These are phyloP conservation scores for Akanthomyces muscarius DNA, from an alignment of 2,329 filamentous ascomycete species.

Conservation along the genomic window DNA sequence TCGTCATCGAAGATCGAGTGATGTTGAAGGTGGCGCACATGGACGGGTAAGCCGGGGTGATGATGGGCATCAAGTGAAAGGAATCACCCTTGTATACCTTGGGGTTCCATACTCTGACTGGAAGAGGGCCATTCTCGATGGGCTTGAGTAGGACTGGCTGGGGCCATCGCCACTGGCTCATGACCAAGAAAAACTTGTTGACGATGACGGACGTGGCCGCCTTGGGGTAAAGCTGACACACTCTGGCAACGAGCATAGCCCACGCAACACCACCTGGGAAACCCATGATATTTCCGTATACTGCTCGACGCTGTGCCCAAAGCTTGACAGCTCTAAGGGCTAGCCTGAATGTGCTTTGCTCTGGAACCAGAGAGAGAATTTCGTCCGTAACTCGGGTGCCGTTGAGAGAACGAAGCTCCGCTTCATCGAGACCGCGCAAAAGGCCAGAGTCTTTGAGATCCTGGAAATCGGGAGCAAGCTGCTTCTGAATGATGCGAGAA, in stretches of 20 bases:
- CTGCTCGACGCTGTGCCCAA: constrained; percentile 88
- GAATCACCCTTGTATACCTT: constrained; percentile 77
- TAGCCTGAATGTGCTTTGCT: constrained; percentile 82
- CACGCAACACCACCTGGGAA: constrained; percentile 96
- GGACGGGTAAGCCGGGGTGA: constrained; percentile 93
- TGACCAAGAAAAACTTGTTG: constrained; percentile 89
- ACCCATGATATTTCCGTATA: constrained; percentile 94
- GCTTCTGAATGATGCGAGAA: constrained; percentile 66
- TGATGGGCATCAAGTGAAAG: constrained; percentile 94
- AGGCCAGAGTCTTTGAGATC: constrained; percentile 79
- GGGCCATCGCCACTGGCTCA: constrained; percentile 90
- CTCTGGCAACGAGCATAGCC: constrained; percentile 94
- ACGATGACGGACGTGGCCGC: constrained; percentile 86
- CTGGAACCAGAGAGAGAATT: constrained; percentile 82
- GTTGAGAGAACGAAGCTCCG: constrained; percentile 84
- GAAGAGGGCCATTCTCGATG: constrained; percentile 76
- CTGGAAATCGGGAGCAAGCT: constrained; percentile 63
- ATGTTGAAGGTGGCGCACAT: constrained; percentile 98
- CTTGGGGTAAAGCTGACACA: constrained; percentile 94
- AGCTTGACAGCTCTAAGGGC: constrained; percentile 91
- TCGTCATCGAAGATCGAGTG: constrained; percentile 74
- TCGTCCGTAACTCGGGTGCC: constrained; percentile 93
- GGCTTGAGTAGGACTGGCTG: constrained; percentile 86
- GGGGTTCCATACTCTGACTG: constrained; percentile 91
- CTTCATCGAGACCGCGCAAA: constrained; percentile 79